Conservation (phyloP, 2,329 filamentous ascomycete species). For the Colletotrichum tropicicola region DNA sequence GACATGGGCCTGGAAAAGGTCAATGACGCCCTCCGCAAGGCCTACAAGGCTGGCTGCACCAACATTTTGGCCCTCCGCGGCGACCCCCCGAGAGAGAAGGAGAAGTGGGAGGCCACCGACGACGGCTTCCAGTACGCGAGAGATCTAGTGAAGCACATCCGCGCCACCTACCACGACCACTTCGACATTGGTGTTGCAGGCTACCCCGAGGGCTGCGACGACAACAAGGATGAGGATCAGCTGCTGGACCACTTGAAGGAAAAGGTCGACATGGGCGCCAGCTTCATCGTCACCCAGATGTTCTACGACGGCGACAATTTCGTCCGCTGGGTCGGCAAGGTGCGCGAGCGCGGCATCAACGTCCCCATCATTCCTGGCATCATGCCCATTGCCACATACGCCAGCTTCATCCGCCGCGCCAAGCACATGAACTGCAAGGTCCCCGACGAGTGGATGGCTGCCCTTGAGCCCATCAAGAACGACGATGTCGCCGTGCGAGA, state of each 20-base stretch:
- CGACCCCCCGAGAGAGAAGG: conserved; percentile 91
- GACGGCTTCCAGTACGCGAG: conserved; percentile 91
- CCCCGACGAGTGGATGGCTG: conserved; percentile 81
- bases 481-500: conserved; percentile 93
- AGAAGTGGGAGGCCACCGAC: conserved; percentile 90
- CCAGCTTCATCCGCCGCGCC: conserved; percentile 87
- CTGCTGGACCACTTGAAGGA: conserved; percentile 91
- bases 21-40: conserved; percentile 85
- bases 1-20: conserved; percentile 96
- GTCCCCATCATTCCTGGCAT: conserved; percentile 87
- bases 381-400: conserved; percentile 92
- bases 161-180: conserved; percentile 73
- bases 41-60: conserved; percentile 94
- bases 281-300: conserved; percentile 98
- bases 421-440: conserved; percentile 91
- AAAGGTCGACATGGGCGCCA: conserved; percentile 93
- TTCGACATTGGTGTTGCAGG: conserved; percentile 98
- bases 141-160: conserved; percentile 88
- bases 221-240: conserved; percentile 85
- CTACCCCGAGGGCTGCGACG: conserved; percentile 95
- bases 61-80: conserved; percentile 95
- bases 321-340: conserved; percentile 86
- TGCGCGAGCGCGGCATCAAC: conserved; percentile 83
- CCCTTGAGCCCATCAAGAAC: conserved; percentile 93
- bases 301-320: conserved; percentile 99